phyloP scores from a whole-genome alignment of 139 green algal genomes.

The Asterochloris sp. region DNA sequence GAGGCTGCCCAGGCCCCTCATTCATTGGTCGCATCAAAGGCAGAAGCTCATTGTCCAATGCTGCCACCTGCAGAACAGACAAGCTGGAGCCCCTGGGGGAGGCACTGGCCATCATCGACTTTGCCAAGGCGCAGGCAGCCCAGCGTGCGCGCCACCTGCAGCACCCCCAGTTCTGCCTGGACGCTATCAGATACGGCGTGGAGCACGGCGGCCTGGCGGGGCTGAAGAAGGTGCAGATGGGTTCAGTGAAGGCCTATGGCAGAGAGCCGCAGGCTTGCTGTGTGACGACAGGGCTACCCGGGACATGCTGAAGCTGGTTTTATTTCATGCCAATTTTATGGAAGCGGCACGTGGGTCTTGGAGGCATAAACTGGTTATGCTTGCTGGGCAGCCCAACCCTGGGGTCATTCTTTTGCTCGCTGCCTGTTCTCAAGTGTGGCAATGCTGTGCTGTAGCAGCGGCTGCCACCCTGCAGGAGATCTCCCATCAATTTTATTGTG shows the following conservation, averaged over 20 bases:
- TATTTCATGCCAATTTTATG: too few relatives aligned
- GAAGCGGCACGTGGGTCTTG: too few relatives aligned
- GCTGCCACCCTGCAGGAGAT: too few relatives aligned
- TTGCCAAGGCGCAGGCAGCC: conserved; percentile 62
- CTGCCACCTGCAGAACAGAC: conserved; percentile 46
- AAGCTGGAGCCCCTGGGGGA: conserved; percentile 73
- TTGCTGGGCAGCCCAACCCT: too few relatives aligned
- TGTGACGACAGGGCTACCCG: too few relatives aligned
- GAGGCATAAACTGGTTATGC: too few relatives aligned
- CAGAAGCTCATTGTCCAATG: not conserved
- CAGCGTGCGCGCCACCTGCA: conserved; percentile 63
- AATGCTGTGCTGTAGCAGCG: too few relatives aligned
- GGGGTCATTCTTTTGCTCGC: too few relatives aligned
- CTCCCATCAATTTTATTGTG: not conserved
- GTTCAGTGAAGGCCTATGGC: not conserved
- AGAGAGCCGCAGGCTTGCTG: not conserved
- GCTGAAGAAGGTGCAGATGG: conserved; percentile 55
- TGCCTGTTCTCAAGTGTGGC: too few relatives aligned
- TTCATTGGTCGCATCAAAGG: too few relatives aligned
- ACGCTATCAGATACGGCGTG: conserved; percentile 82
- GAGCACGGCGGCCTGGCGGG: conserved; percentile 75
- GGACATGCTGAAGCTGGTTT: too few relatives aligned
- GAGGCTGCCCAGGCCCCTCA: too few relatives aligned
- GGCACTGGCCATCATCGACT: conserved; percentile 76
- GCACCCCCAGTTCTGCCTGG: conserved; percentile 93